Percentiles rank a stretch among this genome's conserved stretches.
These are phyloP conservation scores for Suillus luteus DNA, from an alignment of 768 basidiomycete species.

Conservation along the genomic window DNA sequence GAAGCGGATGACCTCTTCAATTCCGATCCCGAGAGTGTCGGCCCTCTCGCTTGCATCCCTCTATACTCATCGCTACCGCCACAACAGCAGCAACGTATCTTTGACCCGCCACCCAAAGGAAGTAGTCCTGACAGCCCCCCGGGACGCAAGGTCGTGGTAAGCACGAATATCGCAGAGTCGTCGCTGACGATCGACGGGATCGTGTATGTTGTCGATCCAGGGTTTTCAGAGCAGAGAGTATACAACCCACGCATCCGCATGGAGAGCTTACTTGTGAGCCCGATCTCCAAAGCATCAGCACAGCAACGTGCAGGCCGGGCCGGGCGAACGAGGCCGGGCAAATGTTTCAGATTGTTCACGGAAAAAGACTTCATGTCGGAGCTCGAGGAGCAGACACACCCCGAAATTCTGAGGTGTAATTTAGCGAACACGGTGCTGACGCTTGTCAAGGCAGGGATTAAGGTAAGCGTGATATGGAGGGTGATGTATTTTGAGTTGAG, in stretches of 20 bases:
- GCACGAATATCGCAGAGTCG: conserved; percentile 97
- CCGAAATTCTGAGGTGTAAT: conserved; percentile 93
- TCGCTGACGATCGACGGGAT: conserved; percentile 98
- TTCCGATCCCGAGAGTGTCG: conserved; percentile 72
- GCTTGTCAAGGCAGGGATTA: conserved; percentile 91
- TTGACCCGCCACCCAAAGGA: conserved; percentile 79
- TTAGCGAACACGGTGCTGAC: conserved; percentile 91
- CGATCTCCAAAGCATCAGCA: conserved; percentile 95
- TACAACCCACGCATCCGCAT: conserved; percentile 98
- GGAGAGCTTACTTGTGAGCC: conserved; percentile 90
- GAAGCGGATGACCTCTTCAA: conserved; percentile 85
- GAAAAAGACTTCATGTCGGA: conserved; percentile 97
- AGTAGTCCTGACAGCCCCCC: conserved; percentile 66
- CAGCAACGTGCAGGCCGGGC: conserved; percentile 97
- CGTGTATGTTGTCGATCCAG: conserved; percentile 98
- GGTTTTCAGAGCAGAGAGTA: conserved; percentile 97
- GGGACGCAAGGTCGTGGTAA: conserved; percentile 91
- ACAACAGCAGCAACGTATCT: conserved; percentile 93
- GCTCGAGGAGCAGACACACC: conserved; percentile 95
- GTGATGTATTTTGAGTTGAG: conserved; percentile 8
- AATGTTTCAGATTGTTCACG: conserved; percentile 95
- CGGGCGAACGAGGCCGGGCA: conserved; percentile 92
- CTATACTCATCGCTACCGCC: conserved; percentile 95
- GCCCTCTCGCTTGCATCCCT: conserved; percentile 87
- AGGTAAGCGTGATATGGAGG: conserved; percentile 42